Base-by-base conservation (phyloP, 2,329 filamentous ascomycete genomes). In the Aotearoamyces nothofagi region DNA sequence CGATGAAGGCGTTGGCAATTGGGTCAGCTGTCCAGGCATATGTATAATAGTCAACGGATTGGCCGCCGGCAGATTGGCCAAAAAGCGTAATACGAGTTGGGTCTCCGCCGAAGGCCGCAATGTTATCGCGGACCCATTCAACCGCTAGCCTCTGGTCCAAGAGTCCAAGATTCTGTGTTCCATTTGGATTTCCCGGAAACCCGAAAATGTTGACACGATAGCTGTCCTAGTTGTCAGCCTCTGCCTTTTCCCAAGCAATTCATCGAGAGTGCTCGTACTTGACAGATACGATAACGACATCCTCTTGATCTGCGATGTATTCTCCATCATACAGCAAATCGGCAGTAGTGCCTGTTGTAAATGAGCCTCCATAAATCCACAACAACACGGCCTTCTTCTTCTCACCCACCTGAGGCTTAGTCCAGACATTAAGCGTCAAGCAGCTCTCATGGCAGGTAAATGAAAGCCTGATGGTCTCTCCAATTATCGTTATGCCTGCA, bases 131-230 rank as follows among this genome's bases (percentile, higher is more conserved):
- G 22, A 75, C 59, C 71, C 70, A 77, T 32, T 56, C 50, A 14
- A 77, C 52, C 6, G 67, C 58, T 10, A 62, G 44, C 35, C 66
- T 58, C 49, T 77, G 71, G 41, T 78, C 73, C 35, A 61, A 56
- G 26, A 78, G 49, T 2, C 75, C 76, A 7, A 39, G 19, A 24
- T 44, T 43, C 9, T 33, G 17, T 19, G 23, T 15, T 11, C 33
- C 28, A 14, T 30, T 26, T 5, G 24, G 15, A 7, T 34, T 33
- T 15, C 35, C 33, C 9, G 36, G 38, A 22, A 41, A 44, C 9
- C 39, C 39, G 20, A 44, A 31, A 22, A 42, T 39, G 17, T 32
- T 32, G 2, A 43, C 30, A 19, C 38, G 34, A 24, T 42, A 41
- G 24, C 37, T 43, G 12, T 26, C 3, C 9, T 14, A 24, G 10